Conservation (phyloP, 208 protist genomes). For the Acanthamoeba rhysodes region DNA sequence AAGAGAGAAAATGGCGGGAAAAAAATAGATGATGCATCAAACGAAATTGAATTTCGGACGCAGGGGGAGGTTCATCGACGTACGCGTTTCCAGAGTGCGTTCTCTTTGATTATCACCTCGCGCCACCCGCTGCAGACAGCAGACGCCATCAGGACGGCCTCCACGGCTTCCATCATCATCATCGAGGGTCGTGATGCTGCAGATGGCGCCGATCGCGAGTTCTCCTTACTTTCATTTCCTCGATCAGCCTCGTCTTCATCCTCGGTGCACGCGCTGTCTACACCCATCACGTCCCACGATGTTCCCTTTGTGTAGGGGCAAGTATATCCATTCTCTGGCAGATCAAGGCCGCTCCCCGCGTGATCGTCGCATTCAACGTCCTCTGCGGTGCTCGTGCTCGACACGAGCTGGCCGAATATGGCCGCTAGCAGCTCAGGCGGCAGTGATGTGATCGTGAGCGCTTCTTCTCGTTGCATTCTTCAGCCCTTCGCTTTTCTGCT, state of each 20-base stretch:
- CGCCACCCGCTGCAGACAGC: background rate
- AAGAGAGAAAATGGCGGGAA: no score
- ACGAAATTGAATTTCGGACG: background rate
- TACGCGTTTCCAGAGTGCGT: background rate
- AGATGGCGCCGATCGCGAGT: background rate
- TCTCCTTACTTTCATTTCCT: background rate
- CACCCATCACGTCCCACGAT: background rate
- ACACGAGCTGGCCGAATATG: background rate
- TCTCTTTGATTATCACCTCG: background rate
- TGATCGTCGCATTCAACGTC: no score
- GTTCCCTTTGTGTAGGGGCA: background rate
- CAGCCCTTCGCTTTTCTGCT: background rate
- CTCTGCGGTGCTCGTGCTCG: background rate
- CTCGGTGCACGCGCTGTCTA: background rate
- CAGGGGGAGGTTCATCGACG: background rate
- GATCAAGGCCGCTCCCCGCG: no score
- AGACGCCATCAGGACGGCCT: background rate
- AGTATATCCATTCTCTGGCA: background rate
- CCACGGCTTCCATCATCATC: background rate
- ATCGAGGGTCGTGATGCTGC: background rate
- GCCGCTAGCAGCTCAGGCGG: background rate
- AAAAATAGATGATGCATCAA: background rate
- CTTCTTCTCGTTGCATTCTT: background rate
- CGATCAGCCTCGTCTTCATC: background rate
- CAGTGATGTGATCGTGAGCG: background rate